Conservation (phyloP, 768 basidiomycete genomes). For the Clitopilus hobsonii region DNA sequence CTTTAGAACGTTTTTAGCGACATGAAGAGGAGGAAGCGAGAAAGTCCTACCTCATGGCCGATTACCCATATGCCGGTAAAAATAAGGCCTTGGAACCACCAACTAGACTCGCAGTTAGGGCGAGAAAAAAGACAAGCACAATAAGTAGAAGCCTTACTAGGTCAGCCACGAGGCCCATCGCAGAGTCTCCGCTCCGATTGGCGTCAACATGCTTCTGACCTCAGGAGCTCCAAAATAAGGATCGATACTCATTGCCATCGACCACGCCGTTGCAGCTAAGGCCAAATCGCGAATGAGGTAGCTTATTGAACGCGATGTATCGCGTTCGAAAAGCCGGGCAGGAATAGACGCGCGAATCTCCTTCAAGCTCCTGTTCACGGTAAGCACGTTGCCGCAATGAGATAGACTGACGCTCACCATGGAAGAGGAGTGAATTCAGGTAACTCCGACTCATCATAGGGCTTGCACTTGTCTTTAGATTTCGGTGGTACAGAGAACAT, state of each 20-base stretch:
- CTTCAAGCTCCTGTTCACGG: conserved; percentile 35
- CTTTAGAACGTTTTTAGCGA: conserved; percentile 18
- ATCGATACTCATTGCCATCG: conserved; percentile 38
- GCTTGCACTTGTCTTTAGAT: not conserved
- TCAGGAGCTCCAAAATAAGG: conserved; percentile 27
- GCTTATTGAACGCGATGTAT: conserved; percentile 32
- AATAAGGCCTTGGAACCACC: conserved; percentile 61
- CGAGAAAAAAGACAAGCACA: not conserved
- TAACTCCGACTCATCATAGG: conserved; percentile 9
- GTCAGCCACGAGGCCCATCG: conserved; percentile 41
- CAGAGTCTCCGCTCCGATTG: conserved; percentile 28
- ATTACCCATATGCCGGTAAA: conserved; percentile 59
- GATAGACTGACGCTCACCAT: conserved; percentile 27
- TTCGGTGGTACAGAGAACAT: not conserved
- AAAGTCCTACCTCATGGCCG: conserved; percentile 43
- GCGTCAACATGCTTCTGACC: conserved; percentile 20
- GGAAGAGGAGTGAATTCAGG: conserved; percentile 42
- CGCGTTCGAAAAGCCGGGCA: conserved; percentile 36
- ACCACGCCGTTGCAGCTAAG: conserved; percentile 38
- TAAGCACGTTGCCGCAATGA: not conserved
- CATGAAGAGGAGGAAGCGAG: conserved; percentile 1
- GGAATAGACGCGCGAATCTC: conserved; percentile 50
- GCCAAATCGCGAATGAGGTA: conserved; percentile 43
- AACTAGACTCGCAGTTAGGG: conserved; percentile 24
- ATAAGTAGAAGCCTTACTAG: conserved; percentile 31